A percentile compares a stretch with the other conserved stretches of the same genome.
These are phyloP conservation scores for Stachybotrys chlorohalonatus DNA, from an alignment of 2,329 filamentous ascomycete genomes.

Conservation along the genomic window DNA sequence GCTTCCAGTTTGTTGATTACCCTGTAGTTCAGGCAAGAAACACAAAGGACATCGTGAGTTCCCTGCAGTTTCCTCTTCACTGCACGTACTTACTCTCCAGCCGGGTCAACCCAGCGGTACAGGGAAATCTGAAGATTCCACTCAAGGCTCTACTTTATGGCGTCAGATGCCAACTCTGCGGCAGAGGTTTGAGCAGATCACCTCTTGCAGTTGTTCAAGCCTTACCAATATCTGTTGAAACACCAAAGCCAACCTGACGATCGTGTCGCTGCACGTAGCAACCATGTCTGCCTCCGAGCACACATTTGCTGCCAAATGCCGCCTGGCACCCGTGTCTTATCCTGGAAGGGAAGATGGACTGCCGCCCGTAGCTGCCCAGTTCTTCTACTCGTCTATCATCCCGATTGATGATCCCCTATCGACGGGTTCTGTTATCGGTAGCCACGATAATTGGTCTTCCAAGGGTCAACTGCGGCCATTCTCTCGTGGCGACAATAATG, in stretches of 20 bases:
- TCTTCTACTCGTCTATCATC: constrained; percentile 76
- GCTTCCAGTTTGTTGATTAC: not conserved
- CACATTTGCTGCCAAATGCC: constrained; percentile 52
- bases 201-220: not conserved
- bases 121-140: no score
- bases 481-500: constrained; percentile 67
- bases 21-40: not conserved
- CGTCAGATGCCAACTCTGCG: not conserved
- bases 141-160: not conserved
- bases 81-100: not conserved
- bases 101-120: no score
- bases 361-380: constrained; percentile 59
- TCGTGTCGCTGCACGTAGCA: not conserved
- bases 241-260: not conserved
- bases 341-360: constrained; percentile 33
- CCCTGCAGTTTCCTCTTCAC: not conserved
- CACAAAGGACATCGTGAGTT: not conserved
- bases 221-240: not conserved
- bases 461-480: constrained; percentile 67
- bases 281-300: constrained; percentile 25
- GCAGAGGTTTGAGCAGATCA: not conserved
- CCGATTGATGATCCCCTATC: constrained; percentile 87
- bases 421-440: constrained; percentile 41
- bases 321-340: constrained; percentile 37
- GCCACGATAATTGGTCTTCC: constrained; percentile 38